phyloP scores from a whole-genome alignment of 352 stramenopile species.

The Phytopythium ostracodes region DNA sequence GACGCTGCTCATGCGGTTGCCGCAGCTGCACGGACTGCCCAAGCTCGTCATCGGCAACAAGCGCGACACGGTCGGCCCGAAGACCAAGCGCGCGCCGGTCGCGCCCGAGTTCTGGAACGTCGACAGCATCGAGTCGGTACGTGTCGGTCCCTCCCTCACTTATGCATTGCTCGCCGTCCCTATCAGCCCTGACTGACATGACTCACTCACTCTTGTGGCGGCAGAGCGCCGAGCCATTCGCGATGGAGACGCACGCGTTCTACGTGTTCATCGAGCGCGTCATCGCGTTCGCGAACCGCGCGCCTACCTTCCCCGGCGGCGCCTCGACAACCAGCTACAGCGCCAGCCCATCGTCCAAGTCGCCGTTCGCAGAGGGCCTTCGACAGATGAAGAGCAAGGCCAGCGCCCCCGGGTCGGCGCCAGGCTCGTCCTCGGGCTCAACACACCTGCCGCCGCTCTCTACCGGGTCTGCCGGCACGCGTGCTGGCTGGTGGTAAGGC shows the following conservation, averaged over 20 bases:
- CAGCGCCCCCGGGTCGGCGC: conserved; percentile 8
- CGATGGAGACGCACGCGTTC: conserved; percentile 46
- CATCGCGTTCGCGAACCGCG: conserved; percentile 47
- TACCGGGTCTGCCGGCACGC: conserved; percentile 15
- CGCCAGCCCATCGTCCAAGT: background rate
- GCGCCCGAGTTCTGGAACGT: conserved; percentile 43
- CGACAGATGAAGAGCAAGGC: conserved; percentile 46
- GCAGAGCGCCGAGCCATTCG: conserved; percentile 53
- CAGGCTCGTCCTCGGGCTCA: conserved; percentile 10
- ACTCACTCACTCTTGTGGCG: background rate
- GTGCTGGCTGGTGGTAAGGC: conserved; percentile 32
- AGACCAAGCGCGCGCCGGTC: conserved; percentile 23
- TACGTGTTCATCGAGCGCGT: conserved; percentile 64
- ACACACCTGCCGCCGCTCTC: conserved; percentile 19
- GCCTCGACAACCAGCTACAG: conserved; percentile 14
- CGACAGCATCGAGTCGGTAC: conserved; percentile 54
- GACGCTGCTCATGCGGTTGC: background rate
- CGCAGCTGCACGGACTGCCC: conserved; percentile 41
- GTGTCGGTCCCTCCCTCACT: conserved; percentile 1
- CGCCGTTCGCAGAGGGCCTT: conserved; percentile 27
- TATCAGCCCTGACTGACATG: background rate
- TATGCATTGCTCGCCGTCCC: background rate
- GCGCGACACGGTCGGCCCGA: conserved; percentile 37
- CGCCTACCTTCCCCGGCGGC: conserved; percentile 2
- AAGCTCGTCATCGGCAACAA: conserved; percentile 86